Percentiles rank a stretch among this genome's conserved stretches.
Conservation (phyloP, 441 rosid genomes). For the Croton laevigatus region DNA sequence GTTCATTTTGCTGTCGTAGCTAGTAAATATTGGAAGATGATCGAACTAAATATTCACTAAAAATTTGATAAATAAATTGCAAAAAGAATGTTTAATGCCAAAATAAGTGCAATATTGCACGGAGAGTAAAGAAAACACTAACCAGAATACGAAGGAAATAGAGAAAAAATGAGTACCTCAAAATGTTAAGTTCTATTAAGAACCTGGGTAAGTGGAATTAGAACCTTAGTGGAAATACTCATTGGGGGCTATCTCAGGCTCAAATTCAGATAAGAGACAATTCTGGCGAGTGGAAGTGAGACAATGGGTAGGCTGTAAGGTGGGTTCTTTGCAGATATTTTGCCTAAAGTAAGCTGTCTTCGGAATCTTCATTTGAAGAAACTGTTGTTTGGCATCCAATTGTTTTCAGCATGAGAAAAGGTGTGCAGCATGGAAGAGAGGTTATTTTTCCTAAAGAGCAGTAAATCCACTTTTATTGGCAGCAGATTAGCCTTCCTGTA, state of each 20-base stretch:
- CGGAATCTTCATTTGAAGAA: neutral
- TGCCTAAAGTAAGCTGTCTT: neutral
- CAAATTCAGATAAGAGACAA: neutral
- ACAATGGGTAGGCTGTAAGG: neutral
- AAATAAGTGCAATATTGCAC: neutral
- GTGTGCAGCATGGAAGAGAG: neutral
- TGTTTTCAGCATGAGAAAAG: neutral
- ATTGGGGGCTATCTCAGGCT: conserved; percentile 5
- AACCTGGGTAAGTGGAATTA: neutral
- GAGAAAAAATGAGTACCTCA: too few relatives aligned
- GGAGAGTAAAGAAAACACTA: conserved; percentile 1
- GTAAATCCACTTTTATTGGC: neutral
- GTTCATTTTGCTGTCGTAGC: neutral
- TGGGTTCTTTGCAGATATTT: neutral
- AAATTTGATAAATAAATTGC: neutral
- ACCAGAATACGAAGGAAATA: neutral
- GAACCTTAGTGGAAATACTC: neutral
- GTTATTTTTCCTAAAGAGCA: neutral
- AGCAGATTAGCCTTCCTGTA: neutral
- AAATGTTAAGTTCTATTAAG: neutral
- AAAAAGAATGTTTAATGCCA: neutral
- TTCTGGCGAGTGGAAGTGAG: neutral
- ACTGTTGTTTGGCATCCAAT: neutral
- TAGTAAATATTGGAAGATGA: neutral
- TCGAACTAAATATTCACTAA: neutral